Conservation (phyloP, 1,284 basidiomycete species). For the Papiliotrema nemorosa region DNA sequence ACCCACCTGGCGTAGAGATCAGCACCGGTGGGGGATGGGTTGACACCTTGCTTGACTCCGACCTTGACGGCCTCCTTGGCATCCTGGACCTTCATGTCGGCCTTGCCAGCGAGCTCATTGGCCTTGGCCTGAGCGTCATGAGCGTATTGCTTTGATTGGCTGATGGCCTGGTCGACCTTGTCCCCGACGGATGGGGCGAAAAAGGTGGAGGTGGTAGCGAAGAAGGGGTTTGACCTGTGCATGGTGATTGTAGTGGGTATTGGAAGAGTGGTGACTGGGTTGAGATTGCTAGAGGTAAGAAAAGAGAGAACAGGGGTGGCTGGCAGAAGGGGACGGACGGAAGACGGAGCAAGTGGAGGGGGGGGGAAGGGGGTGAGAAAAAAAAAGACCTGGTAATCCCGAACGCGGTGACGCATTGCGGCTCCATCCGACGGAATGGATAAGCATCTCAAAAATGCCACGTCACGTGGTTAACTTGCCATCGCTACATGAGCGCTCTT, state of each 20-base stretch:
- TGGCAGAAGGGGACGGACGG: not conserved
- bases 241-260: slow-evolving; percentile 6
- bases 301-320: not conserved
- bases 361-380: not conserved
- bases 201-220: slow-evolving; percentile 47
- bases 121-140: slow-evolving; percentile 29
- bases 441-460: no score
- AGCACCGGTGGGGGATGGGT: slow-evolving; percentile 45
- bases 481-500: no score
- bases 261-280: slow-evolving; percentile 4
- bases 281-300: not conserved
- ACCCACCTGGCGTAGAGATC: slow-evolving; percentile 53
- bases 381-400: no score
- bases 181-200: slow-evolving; percentile 49
- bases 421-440: no score
- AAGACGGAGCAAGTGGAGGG: not conserved
- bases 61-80: slow-evolving; percentile 44
- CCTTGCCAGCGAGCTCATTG: slow-evolving; percentile 20
- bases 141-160: slow-evolving; percentile 30
- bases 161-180: slow-evolving; percentile 44
- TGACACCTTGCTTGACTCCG: slow-evolving; percentile 33
- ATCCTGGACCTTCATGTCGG: slow-evolving; percentile 37
- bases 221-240: slow-evolving; percentile 48
- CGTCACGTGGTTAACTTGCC: no score
- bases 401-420: no score